A percentile compares a stretch with the other conserved stretches of the same genome.
Evolutionary conservation across 306 rosid species (phyloP).

Genomic region (Prunus padus): DNA sequence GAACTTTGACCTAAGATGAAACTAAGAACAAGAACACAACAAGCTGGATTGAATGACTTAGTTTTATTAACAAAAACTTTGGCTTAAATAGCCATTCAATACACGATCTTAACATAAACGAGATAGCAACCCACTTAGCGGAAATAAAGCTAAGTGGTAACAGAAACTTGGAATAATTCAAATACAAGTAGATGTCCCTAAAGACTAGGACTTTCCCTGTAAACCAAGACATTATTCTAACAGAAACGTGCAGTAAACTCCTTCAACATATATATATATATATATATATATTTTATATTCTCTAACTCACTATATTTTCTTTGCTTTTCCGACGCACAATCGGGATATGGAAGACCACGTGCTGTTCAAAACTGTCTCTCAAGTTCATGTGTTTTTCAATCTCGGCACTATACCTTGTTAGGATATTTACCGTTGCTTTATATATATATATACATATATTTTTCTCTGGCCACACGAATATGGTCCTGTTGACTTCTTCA

Average conservation of each 20-base stretch:
- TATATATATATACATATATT: too few relatives aligned
- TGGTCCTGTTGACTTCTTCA: too few relatives aligned
- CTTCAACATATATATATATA: too few relatives aligned
- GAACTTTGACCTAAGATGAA: conserved; percentile 13
- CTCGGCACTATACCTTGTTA: too few relatives aligned
- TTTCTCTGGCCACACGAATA: too few relatives aligned
- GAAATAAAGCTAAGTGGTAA: conserved; percentile 16
- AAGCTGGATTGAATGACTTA: conserved; percentile 5
- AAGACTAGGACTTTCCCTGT: conserved; percentile 11
- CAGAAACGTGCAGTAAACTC: conserved; percentile 12
- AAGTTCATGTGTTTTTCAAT: too few relatives aligned
- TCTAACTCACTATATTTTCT: too few relatives aligned
- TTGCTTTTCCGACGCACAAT: too few relatives aligned
- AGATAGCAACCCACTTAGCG: conserved; percentile 17
- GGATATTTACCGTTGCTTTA: too few relatives aligned
- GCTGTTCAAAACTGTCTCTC: too few relatives aligned
- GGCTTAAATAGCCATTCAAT: conserved; percentile 18
- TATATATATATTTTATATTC: too few relatives aligned
- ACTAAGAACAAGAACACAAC: conserved; percentile 10
- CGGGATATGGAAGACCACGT: too few relatives aligned
- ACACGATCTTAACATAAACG: conserved; percentile 8
- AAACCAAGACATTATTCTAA: conserved; percentile 12
- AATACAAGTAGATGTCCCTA: conserved; percentile 13
- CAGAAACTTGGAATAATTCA: conserved; percentile 11
- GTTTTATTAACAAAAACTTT: conserved; percentile 16